These are phyloP conservation scores for Fusarium begoniae DNA, from an alignment of 2,329 filamentous ascomycete species.

Conservation along the genomic window DNA sequence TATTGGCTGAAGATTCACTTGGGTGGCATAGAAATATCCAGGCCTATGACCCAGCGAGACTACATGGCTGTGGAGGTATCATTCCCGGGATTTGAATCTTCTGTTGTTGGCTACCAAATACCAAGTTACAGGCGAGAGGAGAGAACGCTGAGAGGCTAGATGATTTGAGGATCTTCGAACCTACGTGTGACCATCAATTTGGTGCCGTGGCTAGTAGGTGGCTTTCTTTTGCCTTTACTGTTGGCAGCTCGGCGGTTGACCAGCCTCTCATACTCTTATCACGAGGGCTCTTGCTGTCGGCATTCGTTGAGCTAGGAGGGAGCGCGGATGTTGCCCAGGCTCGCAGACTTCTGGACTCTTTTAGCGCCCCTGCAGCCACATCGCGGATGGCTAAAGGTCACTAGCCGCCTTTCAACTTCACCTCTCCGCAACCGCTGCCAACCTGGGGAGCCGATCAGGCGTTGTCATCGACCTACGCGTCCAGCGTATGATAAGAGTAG, in stretches of 20 bases:
- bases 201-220: neutral
- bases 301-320: neutral
- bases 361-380: conserved; percentile 10
- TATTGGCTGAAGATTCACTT: neutral
- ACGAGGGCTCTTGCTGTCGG: neutral
- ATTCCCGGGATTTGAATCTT: neutral
- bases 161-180: neutral
- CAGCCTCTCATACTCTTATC: neutral
- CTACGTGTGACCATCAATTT: neutral
- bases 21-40: neutral
- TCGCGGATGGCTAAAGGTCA: neutral
- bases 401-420: neutral
- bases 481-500: neutral
- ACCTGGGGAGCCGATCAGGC: neutral
- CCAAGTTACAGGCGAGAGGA: neutral
- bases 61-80: neutral
- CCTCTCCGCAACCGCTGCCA: neutral
- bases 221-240: neutral
- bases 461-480: conserved; percentile 10
- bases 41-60: neutral
- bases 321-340: neutral
- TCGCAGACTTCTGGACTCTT: neutral
- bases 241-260: neutral
- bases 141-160: neutral
- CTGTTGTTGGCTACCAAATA: conserved; percentile 3